Evolutionary conservation across 495 filamentous ascomycete genomes (phyloP), one percentile per base, ranked within the genome.

Genomic region (Hypoxylon cercidicola): DNA sequence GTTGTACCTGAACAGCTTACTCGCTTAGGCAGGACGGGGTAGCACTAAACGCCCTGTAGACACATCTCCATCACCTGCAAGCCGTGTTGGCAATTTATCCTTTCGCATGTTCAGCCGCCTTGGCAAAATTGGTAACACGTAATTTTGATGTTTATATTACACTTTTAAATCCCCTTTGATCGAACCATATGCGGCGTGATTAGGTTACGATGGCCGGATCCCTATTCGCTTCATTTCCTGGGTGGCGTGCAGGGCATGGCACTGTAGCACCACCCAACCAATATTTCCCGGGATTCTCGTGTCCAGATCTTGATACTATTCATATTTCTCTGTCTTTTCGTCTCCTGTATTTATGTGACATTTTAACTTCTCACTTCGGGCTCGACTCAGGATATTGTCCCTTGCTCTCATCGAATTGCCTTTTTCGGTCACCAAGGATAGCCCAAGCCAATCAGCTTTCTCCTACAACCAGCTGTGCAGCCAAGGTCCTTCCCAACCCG

Each of bases 61-160:
- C 19, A 9, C 40, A 39, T 55, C 58, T 46, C 15, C 25, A 45
- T 25, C 58, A 23, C 7, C 25, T 28, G 25, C 25, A 28, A 7
- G 10, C 10, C 15, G 13, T 55, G 58, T 60, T 48, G 47, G 43
- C 62, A 67, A 72, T 72, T 72, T 72, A 70, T 59, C 67, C 70
- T 50, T 12, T 61, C 62, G 66, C 60, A 70, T 64, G 63, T 68
- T 72, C 70, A 72, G 70, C 70, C 70, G 66, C 58, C 70, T 70
- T 72, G 70, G 70, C 70, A 62, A 53, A 50, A 47, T 34, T 55
- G 35, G 39, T 8, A 30, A 61, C 56, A 21, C 39, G 52, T 39
- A 60, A 59, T 66, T 61, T 37, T 50, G 57, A 19, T n/a, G 32
- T 66, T 66, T 60, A 60, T 64, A 51, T 69, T 60, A 68, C 54